phyloP scores from a whole-genome alignment of 202 grass and related monocot species.

The Zoysia matrella region DNA sequence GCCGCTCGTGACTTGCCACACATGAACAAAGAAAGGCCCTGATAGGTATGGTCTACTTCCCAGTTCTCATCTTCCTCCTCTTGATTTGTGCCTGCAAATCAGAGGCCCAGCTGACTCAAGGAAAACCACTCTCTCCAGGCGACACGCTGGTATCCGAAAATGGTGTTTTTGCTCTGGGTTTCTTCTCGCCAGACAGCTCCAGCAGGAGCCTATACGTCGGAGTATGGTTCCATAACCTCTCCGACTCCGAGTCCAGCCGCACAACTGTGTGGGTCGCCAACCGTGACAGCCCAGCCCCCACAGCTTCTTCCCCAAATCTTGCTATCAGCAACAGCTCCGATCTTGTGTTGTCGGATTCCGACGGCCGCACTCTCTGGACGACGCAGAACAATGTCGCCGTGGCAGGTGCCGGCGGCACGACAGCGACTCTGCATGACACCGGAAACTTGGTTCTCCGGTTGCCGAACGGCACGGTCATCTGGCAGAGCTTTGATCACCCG shows the following conservation, averaged over 20 bases:
- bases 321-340: not conserved
- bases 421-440: not conserved
- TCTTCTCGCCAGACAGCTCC: conserved; percentile 44
- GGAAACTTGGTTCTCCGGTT: conserved; percentile 40
- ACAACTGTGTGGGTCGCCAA: conserved; percentile 61
- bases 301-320: too few relatives aligned
- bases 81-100: conserved; percentile 28
- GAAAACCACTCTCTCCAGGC: conserved; percentile 31
- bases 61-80: conserved; percentile 27
- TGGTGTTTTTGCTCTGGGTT: conserved; percentile 53
- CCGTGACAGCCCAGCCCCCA: conserved; percentile 35
- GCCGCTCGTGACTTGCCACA: not conserved
- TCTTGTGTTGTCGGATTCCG: not conserved
- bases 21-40: not conserved
- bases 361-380: not conserved
- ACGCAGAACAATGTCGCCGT: not conserved
- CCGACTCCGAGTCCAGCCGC: not conserved
- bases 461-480: not conserved
- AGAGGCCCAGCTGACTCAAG: conserved; percentile 33
- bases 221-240: conserved; percentile 48
- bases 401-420: not conserved
- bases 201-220: conserved; percentile 43
- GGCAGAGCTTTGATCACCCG: conserved; percentile 74
- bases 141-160: conserved; percentile 43
- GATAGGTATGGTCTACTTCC: not conserved